These are phyloP conservation scores for Ascochyta clinopodiicola DNA, from an alignment of 2,329 filamentous ascomycete species.

Conservation along the genomic window DNA sequence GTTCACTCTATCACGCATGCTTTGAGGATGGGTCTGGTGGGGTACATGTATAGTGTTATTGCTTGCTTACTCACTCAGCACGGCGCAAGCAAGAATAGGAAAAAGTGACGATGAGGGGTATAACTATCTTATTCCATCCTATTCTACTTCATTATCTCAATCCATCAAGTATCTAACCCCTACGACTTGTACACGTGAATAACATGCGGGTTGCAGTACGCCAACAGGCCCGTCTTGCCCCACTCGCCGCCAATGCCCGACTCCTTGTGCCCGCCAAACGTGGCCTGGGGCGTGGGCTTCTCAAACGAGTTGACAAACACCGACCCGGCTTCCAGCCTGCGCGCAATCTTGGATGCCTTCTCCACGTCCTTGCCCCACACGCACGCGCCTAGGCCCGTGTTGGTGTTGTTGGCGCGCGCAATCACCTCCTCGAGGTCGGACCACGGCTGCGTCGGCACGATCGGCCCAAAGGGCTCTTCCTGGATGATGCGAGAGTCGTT, in stretches of 20 bases:
- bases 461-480: constrained; percentile 70
- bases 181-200: constrained; percentile 55
- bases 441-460: constrained; percentile 71
- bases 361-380: constrained; percentile 55
- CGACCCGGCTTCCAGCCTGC: constrained; percentile 59
- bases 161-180: not conserved
- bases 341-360: constrained; percentile 56
- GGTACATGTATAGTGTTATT: no score
- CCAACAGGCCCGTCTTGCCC: constrained; percentile 52
- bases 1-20: no score
- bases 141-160: not conserved
- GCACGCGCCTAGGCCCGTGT: constrained; percentile 60
- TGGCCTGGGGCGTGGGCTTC: constrained; percentile 55
- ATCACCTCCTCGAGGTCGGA: constrained; percentile 60
- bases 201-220: constrained; percentile 57
- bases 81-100: no score
- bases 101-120: no score
- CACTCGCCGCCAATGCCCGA: constrained; percentile 77
- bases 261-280: constrained; percentile 80
- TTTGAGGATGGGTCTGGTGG: no score
- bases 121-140: not conserved
- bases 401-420: constrained; percentile 56
- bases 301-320: constrained; percentile 63
- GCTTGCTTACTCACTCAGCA: no score
- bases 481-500: constrained; percentile 63